Percentiles rank a stretch among this genome's conserved stretches.
phyloP scores from a whole-genome alignment of 1,284 basidiomycete genomes.

The Boletellus sp. region DNA sequence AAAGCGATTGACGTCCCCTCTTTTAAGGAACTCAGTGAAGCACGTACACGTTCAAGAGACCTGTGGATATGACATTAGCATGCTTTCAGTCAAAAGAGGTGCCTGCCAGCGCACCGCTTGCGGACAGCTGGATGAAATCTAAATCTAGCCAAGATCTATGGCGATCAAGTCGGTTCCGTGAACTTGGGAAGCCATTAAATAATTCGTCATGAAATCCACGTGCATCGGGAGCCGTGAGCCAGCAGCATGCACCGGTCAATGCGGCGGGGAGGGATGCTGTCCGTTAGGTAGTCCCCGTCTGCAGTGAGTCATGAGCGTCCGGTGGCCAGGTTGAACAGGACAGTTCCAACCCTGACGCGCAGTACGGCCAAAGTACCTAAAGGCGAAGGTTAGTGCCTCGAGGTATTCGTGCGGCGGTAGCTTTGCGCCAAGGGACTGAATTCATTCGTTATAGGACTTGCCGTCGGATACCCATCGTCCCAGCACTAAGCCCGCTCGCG shows the following conservation, averaged over 20 bases:
- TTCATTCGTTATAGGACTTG: conserved; percentile 30
- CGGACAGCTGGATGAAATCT: conserved; percentile 8
- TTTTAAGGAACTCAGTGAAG: conserved; percentile 23
- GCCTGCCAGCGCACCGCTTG: conserved; percentile 19
- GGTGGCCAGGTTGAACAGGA: conserved; percentile 16
- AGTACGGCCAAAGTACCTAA: conserved; percentile 33
- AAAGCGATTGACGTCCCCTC: conserved; percentile 17
- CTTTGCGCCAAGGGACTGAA: conserved; percentile 30
- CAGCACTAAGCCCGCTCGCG: conserved; percentile 27
- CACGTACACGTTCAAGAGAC: conserved; percentile 22
- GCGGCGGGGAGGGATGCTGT: conserved; percentile 9
- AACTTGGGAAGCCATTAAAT: conserved; percentile 4
- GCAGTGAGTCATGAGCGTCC: conserved; percentile 12
- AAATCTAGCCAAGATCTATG: conserved; percentile 20
- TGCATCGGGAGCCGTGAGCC: conserved; percentile 14
- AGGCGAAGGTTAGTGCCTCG: conserved; percentile 30
- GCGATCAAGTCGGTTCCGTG: conserved; percentile 31
- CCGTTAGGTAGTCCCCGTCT: conserved; percentile 13
- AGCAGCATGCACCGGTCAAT: conserved; percentile 10
- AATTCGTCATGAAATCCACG: conserved; percentile 19
- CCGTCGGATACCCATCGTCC: conserved; percentile 27
- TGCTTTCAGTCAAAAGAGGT: conserved; percentile 16
- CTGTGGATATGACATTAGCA: conserved; percentile 28
- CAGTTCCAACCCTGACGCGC: conserved; percentile 32
- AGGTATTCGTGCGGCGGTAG: conserved; percentile 33